Evolutionary conservation across 805 yeast species (phyloP).

Genomic region (Starmerella apis): DNA sequence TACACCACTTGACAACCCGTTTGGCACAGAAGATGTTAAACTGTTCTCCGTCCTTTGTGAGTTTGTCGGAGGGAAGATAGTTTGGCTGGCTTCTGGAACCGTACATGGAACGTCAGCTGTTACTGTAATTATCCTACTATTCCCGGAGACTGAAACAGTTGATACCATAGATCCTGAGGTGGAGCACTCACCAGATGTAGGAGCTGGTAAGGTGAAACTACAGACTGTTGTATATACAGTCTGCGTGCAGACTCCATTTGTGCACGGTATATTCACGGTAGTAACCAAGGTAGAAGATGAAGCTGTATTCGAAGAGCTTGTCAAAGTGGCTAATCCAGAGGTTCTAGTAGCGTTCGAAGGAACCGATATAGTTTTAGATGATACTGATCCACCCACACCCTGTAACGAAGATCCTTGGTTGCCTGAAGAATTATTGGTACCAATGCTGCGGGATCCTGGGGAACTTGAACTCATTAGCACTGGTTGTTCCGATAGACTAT

Average conservation of each 20-base stretch:
- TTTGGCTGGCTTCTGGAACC: not conserved
- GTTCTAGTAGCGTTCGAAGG: too few species aligned
- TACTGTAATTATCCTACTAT: not conserved
- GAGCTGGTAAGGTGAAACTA: not conserved
- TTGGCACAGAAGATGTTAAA: too few species aligned
- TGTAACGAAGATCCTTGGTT: too few species aligned
- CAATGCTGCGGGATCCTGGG: too few species aligned
- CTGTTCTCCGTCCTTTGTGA: too few species aligned
- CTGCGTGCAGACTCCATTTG: not conserved
- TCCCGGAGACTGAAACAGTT: not conserved
- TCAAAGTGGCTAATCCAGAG: not conserved
- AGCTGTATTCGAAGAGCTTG: not conserved
- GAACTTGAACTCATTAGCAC: too few species aligned
- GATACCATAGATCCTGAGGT: not conserved
- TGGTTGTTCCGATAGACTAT: too few species aligned
- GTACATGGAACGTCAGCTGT: conserved; percentile 7
- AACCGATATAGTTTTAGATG: too few species aligned
- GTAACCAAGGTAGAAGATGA: not conserved
- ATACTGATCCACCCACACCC: too few species aligned
- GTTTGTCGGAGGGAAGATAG: not conserved
- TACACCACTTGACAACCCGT: too few species aligned
- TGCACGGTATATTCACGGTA: conserved; percentile 13
- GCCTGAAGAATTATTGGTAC: too few species aligned
- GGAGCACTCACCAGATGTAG: not conserved
- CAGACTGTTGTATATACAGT: conserved; percentile 1